Evolutionary conservation across 441 rosid species (phyloP).

Genomic region (Bocquillonia castaneifolia): DNA sequence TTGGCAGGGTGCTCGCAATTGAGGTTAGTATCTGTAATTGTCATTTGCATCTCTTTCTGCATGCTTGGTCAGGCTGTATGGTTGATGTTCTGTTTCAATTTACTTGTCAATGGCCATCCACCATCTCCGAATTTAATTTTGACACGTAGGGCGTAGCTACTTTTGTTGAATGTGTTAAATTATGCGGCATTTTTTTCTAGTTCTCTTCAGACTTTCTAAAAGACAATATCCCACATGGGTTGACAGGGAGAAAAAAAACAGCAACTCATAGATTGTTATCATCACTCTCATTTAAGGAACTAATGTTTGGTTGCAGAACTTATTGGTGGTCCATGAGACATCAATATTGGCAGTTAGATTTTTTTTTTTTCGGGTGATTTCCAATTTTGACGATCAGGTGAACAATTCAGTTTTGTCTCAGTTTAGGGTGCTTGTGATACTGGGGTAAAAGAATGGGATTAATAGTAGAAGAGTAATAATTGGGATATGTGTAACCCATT

Average conservation of each 20-base stretch:
- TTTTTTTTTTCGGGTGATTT: neutral
- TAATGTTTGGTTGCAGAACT: neutral
- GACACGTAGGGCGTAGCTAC: neutral
- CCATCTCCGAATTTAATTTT: neutral
- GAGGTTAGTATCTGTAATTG: constrained; percentile 50
- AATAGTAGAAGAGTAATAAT: too few relatives aligned
- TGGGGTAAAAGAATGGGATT: too few relatives aligned
- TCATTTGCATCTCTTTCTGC: neutral
- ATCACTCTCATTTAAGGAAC: neutral
- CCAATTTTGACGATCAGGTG: neutral
- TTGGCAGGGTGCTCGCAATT: constrained; percentile 93
- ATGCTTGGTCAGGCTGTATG: neutral
- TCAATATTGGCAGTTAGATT: neutral
- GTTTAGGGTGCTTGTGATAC: too few relatives aligned
- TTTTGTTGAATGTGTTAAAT: constrained; percentile 4
- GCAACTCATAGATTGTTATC: neutral
- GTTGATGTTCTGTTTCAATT: constrained; percentile 1
- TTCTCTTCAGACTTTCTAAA: neutral
- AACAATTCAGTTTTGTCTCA: too few relatives aligned
- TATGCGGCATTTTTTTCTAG: neutral
- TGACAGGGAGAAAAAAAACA: too few relatives aligned
- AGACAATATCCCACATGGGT: neutral
- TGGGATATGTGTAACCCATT: too few relatives aligned
- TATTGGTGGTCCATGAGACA: neutral
- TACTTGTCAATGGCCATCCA: neutral